Conservation (phyloP, 257 asterid species). For the Striga asiatica region DNA sequence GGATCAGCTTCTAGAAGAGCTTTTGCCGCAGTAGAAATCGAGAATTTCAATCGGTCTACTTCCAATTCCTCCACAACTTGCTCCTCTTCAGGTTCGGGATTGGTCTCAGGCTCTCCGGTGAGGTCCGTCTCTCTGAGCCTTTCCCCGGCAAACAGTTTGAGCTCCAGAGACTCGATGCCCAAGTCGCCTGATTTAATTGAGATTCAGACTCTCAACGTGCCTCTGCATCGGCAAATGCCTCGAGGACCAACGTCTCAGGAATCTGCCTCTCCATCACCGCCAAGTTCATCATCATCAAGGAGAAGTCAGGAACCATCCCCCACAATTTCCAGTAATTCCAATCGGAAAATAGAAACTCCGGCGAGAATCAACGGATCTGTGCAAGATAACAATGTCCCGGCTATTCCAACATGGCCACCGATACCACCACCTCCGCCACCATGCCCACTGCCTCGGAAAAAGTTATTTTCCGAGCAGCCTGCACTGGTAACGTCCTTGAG, state of each 20-base stretch:
- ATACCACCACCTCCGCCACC: background rate
- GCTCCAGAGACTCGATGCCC: slow-evolving; percentile 55
- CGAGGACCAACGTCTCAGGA: slow-evolving; percentile 15
- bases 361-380: slow-evolving; percentile 17
- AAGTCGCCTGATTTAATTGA: slow-evolving; percentile 80
- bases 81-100: slow-evolving; percentile 68
- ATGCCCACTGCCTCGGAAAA: slow-evolving; percentile 17
- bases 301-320: slow-evolving; percentile 62
- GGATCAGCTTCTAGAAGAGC: slow-evolving; percentile 74
- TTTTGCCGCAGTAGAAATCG: slow-evolving; percentile 44
- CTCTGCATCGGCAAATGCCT: slow-evolving; percentile 22
- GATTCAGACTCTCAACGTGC: slow-evolving; percentile 40
- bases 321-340: slow-evolving; percentile 31
- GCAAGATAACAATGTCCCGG: too few relatives aligned
- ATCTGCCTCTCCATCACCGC: slow-evolving; percentile 41
- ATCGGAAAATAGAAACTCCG: slow-evolving; percentile 30
- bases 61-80: slow-evolving; percentile 55
- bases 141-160: slow-evolving; percentile 61
- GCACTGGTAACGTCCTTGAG: slow-evolving; percentile 30
- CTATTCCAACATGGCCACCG: too few relatives aligned
- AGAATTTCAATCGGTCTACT: slow-evolving; percentile 33
- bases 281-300: slow-evolving; percentile 59
- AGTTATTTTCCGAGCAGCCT: slow-evolving; percentile 35
- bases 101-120: slow-evolving; percentile 69
- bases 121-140: slow-evolving; percentile 70